Evolutionary conservation across 352 stramenopile species (phyloP).

Genomic region (Pythium oligandrum): DNA sequence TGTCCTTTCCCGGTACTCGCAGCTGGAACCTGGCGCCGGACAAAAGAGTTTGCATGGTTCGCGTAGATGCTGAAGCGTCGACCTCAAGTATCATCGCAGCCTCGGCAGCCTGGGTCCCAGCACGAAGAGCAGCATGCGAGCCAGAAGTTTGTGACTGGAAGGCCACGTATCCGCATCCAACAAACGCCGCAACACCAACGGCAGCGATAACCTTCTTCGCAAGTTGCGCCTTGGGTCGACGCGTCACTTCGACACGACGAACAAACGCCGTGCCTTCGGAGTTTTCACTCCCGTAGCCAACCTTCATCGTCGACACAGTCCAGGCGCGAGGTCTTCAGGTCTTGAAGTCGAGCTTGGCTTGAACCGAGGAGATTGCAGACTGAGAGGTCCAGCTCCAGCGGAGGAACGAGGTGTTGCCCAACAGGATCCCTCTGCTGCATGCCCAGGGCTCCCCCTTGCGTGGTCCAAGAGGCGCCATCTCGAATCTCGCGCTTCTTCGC

Average conservation of each 20-base stretch:
- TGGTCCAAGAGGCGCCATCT: too few relatives aligned
- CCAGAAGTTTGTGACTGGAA: too few relatives aligned
- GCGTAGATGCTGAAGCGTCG: too few relatives aligned
- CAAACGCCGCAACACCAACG: constrained; percentile 6
- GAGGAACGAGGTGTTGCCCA: too few relatives aligned
- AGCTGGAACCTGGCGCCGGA: constrained; percentile 4
- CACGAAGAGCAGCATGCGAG: too few relatives aligned
- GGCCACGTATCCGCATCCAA: not conserved
- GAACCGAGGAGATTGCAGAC: too few relatives aligned
- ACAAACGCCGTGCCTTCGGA: constrained; percentile 9
- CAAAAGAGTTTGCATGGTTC: not conserved
- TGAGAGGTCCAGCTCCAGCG: too few relatives aligned
- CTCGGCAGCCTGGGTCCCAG: not conserved
- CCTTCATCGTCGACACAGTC: constrained; percentile 7
- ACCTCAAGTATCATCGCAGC: constrained; percentile 2
- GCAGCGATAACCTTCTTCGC: constrained; percentile 5
- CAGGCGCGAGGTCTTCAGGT: too few relatives aligned
- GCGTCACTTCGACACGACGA: constrained; percentile 1
- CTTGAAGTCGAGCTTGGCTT: too few relatives aligned
- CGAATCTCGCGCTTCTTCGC: too few relatives aligned
- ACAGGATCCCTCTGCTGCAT: too few relatives aligned
- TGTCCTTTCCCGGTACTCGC: constrained; percentile 1
- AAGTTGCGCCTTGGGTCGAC: not conserved
- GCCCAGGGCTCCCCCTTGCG: too few relatives aligned
- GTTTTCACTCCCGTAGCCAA: constrained; percentile 11